These are phyloP conservation scores for Areca catechu DNA, from an alignment of 176 grass and related monocot species.

Conservation along the genomic window DNA sequence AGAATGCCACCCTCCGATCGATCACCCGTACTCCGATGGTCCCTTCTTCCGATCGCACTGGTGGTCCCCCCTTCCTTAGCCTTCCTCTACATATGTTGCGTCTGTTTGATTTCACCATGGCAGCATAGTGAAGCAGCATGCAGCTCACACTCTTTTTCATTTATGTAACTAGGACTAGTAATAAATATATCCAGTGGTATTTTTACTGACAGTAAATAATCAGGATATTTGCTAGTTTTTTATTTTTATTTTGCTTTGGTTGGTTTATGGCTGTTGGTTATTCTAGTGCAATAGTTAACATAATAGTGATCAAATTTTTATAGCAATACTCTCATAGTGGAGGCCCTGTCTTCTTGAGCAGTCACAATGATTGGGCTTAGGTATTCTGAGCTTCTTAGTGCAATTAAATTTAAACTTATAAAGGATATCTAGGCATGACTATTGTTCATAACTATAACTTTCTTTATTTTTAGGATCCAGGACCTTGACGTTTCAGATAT, in stretches of 20 bases:
- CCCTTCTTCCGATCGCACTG: no score
- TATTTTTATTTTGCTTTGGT: slow-evolving; percentile 14
- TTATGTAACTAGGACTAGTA: slow-evolving; percentile 26
- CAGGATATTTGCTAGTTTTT: slow-evolving; percentile 5
- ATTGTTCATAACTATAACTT: not conserved
- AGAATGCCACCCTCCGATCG: no score
- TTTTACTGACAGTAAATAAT: slow-evolving; percentile 40
- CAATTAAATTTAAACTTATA: slow-evolving; percentile 21
- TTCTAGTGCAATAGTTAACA: slow-evolving; percentile 19
- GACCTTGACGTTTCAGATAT: slow-evolving; percentile 49
- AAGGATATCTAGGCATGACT: not conserved
- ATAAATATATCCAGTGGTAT: slow-evolving; percentile 66
- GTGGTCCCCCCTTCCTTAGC: no score
- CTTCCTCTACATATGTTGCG: slow-evolving; percentile 25
- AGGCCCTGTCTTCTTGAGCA: not conserved
- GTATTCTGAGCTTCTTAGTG: slow-evolving; percentile 34
- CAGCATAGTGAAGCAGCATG: slow-evolving; percentile 55
- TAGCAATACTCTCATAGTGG: slow-evolving; percentile 25
- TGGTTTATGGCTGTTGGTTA: slow-evolving; percentile 5
- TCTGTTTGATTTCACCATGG: slow-evolving; percentile 31
- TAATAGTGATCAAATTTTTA: slow-evolving; percentile 33
- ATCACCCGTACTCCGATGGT: no score
- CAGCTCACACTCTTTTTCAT: slow-evolving; percentile 36
- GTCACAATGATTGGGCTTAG: slow-evolving; percentile 10
- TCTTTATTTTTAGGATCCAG: slow-evolving; percentile 32